Evolutionary conservation across 2,329 filamentous ascomycete species (phyloP).

Genomic region (Pseudogymnoascus sp.): DNA sequence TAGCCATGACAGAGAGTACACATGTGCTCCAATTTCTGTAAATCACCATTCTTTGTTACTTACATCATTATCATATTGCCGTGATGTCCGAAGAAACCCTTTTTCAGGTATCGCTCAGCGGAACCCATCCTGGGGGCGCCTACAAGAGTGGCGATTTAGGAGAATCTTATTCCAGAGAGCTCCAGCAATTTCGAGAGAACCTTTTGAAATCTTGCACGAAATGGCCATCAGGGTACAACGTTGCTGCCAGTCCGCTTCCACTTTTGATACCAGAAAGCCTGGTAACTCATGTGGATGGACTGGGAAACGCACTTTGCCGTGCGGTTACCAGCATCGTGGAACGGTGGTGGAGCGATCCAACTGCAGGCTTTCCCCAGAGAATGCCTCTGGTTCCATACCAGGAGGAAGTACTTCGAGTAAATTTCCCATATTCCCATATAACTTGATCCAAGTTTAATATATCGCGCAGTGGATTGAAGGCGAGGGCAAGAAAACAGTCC

Average conservation of each 20-base stretch:
- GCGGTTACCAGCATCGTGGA: not conserved
- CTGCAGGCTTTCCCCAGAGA: conserved; percentile 12
- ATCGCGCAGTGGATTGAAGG: conserved; percentile 2
- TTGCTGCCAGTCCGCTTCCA: conserved; percentile 1
- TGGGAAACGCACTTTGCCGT: not conserved
- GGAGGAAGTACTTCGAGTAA: not conserved
- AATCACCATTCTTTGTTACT: not conserved
- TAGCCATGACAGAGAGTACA: not conserved
- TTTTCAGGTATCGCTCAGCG: not conserved
- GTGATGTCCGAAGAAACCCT: not conserved
- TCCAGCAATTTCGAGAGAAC: not conserved
- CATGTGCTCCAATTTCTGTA: not conserved
- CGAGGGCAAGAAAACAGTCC: not conserved
- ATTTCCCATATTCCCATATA: not conserved
- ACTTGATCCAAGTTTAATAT: not conserved
- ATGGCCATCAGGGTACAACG: not conserved
- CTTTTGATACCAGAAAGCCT: not conserved
- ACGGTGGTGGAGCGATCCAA: conserved; percentile 3
- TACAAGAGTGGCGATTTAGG: not conserved
- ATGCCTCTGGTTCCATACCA: conserved; percentile 10
- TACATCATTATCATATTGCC: not conserved
- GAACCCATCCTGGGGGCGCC: not conserved
- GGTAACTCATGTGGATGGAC: not conserved
- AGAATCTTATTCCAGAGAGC: not conserved
- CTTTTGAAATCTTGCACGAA: not conserved